Percentiles rank a stretch among this genome's conserved stretches.
Conservation (phyloP, 1,284 basidiomycete genomes). For the Sporisorium sorghi region DNA sequence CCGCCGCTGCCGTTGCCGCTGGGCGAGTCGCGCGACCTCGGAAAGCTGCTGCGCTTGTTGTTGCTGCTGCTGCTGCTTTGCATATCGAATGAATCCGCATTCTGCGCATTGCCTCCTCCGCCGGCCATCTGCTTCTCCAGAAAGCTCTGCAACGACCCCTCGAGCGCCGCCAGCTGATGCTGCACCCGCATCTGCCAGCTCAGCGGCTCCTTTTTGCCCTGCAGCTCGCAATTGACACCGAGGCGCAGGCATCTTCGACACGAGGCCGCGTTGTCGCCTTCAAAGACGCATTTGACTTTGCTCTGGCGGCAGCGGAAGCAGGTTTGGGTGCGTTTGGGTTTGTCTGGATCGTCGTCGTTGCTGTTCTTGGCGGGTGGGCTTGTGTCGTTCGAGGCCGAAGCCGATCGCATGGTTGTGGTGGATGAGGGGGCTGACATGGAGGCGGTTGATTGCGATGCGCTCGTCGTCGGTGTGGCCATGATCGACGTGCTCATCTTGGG, state of each 20-base stretch:
- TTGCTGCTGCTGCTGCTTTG: neutral
- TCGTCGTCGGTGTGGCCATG: neutral
- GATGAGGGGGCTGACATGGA: constrained; percentile 7
- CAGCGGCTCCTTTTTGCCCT: constrained; percentile 35
- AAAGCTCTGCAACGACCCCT: constrained; percentile 33
- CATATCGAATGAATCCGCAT: neutral
- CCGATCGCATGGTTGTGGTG: constrained; percentile 4
- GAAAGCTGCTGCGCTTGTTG: constrained; percentile 13
- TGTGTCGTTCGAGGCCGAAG: constrained; percentile 7
- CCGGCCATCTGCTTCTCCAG: constrained; percentile 25
- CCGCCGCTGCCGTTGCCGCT: no score
- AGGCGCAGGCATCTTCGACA: constrained; percentile 31
- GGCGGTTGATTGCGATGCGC: neutral
- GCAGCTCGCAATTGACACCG: constrained; percentile 36
- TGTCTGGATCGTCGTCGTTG: constrained; percentile 26
- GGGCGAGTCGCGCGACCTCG: constrained; percentile 20
- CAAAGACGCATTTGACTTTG: constrained; percentile 44
- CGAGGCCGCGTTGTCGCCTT: constrained; percentile 18
- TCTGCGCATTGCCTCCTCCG: neutral
- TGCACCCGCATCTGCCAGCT: constrained; percentile 48
- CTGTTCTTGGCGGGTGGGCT: constrained; percentile 22
- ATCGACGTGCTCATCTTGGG: neutral
- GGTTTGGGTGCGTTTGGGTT: constrained; percentile 36
- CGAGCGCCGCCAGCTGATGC: constrained; percentile 34
- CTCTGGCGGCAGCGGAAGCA: constrained; percentile 41